Evolutionary conservation across 1,284 basidiomycete genomes (phyloP).

Genomic region (Gomphus bonarii): DNA sequence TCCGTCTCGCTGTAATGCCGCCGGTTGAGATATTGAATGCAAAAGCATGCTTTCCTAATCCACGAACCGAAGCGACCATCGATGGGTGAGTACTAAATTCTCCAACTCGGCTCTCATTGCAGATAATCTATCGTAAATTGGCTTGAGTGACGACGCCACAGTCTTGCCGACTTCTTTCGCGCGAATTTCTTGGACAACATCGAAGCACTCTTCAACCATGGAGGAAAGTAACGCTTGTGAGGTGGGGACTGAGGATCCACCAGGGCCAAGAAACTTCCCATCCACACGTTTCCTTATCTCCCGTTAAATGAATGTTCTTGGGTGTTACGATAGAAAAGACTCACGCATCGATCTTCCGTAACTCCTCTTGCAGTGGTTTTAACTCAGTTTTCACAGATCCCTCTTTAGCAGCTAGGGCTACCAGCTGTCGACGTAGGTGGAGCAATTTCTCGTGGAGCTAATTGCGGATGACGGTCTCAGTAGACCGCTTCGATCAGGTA

Average conservation of each 20-base stretch:
- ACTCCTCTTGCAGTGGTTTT: constrained; percentile 85
- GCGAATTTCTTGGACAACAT: constrained; percentile 92
- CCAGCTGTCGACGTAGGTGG: constrained; percentile 80
- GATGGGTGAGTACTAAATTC: constrained; percentile 85
- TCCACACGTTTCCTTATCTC: constrained; percentile 76
- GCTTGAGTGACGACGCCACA: constrained; percentile 80
- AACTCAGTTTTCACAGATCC: constrained; percentile 80
- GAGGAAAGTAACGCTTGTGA: constrained; percentile 88
- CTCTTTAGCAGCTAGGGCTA: constrained; percentile 79
- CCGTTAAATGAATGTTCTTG: constrained; percentile 13
- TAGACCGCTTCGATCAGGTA: background rate
- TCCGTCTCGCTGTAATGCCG: constrained; percentile 63
- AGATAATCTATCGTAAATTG: constrained; percentile 88
- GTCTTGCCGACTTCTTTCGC: constrained; percentile 90
- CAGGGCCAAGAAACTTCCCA: constrained; percentile 91
- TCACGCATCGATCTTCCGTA: constrained; percentile 91
- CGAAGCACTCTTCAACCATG: constrained; percentile 93
- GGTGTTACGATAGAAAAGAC: constrained; percentile 26
- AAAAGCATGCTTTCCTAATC: background rate
- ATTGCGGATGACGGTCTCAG: background rate
- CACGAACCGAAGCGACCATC: constrained; percentile 76
- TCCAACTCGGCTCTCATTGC: constrained; percentile 85
- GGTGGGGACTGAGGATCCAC: constrained; percentile 76
- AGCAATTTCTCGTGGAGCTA: constrained; percentile 81
- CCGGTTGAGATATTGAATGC: background rate